phyloP scores from a whole-genome alignment of 1,284 basidiomycete genomes.

The Bjerkandera adusta region DNA sequence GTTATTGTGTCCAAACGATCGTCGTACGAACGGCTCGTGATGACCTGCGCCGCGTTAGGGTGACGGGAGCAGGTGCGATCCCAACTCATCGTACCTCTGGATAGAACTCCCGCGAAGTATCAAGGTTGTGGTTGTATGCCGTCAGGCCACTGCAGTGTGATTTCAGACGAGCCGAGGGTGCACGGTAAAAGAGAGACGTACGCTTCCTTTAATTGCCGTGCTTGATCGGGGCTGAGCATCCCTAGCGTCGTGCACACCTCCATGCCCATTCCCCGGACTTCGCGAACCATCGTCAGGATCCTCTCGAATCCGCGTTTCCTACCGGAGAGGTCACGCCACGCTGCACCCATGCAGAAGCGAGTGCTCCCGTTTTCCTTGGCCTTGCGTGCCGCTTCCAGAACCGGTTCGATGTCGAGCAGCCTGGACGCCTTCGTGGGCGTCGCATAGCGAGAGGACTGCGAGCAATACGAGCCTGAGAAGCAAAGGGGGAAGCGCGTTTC shows the following conservation, averaged over 20 bases:
- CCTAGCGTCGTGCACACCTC: constrained; percentile 98
- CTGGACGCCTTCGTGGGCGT: constrained; percentile 89
- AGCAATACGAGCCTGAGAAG: constrained; percentile 87
- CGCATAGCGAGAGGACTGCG: constrained; percentile 90
- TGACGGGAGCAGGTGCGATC: constrained; percentile 10
- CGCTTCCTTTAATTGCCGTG: constrained; percentile 92
- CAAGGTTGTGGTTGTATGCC: constrained; percentile 98
- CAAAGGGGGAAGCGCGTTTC: too few relatives aligned
- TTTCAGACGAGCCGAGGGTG: neutral
- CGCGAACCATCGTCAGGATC: constrained; percentile 91
- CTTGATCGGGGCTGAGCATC: constrained; percentile 95
- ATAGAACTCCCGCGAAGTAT: constrained; percentile 97
- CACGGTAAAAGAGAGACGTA: constrained; percentile 43
- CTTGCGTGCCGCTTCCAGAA: constrained; percentile 86
- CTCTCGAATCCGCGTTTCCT: constrained; percentile 93
- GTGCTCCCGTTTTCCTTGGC: constrained; percentile 97
- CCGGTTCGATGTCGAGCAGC: constrained; percentile 90
- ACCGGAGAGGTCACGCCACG: constrained; percentile 96
- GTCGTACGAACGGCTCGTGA: constrained; percentile 94
- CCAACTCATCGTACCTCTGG: constrained; percentile 85
- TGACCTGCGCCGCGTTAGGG: constrained; percentile 56
- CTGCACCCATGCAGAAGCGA: constrained; percentile 98
- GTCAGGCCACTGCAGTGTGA: constrained; percentile 70
- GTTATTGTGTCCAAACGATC: constrained; percentile 89
- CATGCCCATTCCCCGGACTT: constrained; percentile 90